A percentile compares a stretch with the other conserved stretches of the same genome.
Evolutionary conservation across 345 rosid genomes (phyloP).

Genomic region (Pistacia atlantica): DNA sequence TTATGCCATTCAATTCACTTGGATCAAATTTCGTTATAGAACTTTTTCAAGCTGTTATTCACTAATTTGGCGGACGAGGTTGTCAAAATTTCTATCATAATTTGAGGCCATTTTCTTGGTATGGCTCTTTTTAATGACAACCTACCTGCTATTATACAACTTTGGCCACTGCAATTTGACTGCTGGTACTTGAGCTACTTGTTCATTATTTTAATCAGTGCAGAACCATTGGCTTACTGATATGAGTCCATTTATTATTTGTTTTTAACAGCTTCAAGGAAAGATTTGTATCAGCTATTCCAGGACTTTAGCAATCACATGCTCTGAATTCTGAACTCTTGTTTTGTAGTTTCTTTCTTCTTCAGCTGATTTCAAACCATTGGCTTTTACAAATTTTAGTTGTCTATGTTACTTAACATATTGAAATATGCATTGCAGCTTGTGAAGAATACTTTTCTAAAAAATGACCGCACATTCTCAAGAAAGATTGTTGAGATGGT

Average conservation of each 20-base stretch:
- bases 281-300: slow-evolving; percentile 1
- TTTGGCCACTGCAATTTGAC: neutral
- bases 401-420: neutral
- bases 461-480: slow-evolving; percentile 23
- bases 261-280: neutral
- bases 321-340: neutral
- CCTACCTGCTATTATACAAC: neutral
- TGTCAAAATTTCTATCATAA: neutral
- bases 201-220: too few relatives aligned
- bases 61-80: neutral
- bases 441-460: slow-evolving; percentile 31
- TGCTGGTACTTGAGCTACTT: neutral
- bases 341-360: slow-evolving; percentile 3
- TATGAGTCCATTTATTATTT: neutral
- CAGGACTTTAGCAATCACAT: neutral
- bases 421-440: slow-evolving; percentile 21
- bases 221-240: too few relatives aligned
- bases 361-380: neutral
- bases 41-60: neutral
- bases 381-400: neutral
- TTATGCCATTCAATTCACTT: neutral
- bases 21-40: neutral
- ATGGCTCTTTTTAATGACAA: neutral
- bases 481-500: slow-evolving; percentile 34
- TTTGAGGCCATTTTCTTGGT: neutral